Evolutionary conservation across 1,284 basidiomycete genomes (phyloP).

Genomic region (Cutaneotrichosporon dermatis): DNA sequence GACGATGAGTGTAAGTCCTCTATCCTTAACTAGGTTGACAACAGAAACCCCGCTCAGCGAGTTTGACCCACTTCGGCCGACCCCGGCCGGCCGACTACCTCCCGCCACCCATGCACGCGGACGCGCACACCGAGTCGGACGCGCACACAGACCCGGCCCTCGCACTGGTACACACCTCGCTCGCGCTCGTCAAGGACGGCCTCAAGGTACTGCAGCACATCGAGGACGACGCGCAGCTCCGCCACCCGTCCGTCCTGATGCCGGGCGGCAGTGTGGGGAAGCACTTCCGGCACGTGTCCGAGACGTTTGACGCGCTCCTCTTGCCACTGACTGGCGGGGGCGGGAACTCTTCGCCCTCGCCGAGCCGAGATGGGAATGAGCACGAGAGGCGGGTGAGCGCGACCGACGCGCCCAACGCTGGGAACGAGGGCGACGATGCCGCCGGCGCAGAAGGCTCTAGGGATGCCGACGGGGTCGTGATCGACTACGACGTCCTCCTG

Average conservation of each 20-base stretch:
- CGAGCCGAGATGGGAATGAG: no score
- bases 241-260: constrained; percentile 31
- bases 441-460: no score
- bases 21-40: no score
- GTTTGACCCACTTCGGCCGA: neutral
- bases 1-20: neutral
- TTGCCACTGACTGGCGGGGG: constrained; percentile 12
- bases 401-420: no score
- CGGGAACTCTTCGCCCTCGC: no score
- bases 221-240: constrained; percentile 29
- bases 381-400: no score
- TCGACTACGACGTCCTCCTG: constrained; percentile 41
- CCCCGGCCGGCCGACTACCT: neutral
- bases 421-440: no score
- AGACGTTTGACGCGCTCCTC: constrained; percentile 40
- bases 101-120: neutral
- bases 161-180: constrained; percentile 9
- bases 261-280: constrained; percentile 43
- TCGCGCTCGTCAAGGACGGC: constrained; percentile 35
- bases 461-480: constrained; percentile 12
- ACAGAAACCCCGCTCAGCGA: neutral
- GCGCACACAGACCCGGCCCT: neutral
- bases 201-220: constrained; percentile 33
- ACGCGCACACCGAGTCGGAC: neutral
- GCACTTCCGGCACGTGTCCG: constrained; percentile 45